Evolutionary conservation across 2,329 filamentous ascomycete species (phyloP).

Genomic region (Nemania sp.): DNA sequence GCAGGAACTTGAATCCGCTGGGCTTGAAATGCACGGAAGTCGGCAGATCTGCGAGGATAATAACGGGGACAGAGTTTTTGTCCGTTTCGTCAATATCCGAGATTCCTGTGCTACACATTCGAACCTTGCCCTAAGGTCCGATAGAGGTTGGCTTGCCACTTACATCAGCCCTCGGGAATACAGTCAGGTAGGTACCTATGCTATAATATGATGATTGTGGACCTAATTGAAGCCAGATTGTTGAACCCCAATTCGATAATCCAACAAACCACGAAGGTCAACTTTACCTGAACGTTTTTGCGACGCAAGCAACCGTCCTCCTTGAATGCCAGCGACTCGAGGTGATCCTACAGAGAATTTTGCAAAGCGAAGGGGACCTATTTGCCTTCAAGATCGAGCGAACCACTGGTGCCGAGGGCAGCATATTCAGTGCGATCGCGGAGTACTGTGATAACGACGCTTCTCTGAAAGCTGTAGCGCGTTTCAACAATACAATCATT

Average conservation of each 20-base stretch:
- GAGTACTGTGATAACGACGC: constrained; percentile 65
- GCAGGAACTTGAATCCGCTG: constrained; percentile 57
- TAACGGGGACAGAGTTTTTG: constrained; percentile 59
- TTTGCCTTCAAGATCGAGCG: constrained; percentile 63
- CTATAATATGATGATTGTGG: background rate
- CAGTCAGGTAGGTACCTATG: constrained; percentile 51
- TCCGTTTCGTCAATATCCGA: constrained; percentile 70
- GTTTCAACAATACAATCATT: constrained; percentile 55
- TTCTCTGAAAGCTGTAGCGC: constrained; percentile 56
- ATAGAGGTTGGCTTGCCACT: constrained; percentile 60
- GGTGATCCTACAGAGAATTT: constrained; percentile 54
- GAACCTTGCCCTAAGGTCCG: constrained; percentile 56
- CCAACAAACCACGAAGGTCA: constrained; percentile 66
- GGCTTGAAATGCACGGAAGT: constrained; percentile 54
- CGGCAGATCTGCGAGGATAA: constrained; percentile 52
- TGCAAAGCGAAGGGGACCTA: constrained; percentile 63
- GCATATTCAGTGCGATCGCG: constrained; percentile 60
- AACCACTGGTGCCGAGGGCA: constrained; percentile 54
- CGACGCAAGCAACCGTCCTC: constrained; percentile 37
- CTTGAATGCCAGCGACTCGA: constrained; percentile 51
- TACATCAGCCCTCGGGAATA: constrained; percentile 61
- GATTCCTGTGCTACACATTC: constrained; percentile 66
- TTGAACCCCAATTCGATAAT: constrained; percentile 47
- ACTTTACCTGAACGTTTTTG: constrained; percentile 62
- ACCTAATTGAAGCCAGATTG: constrained; percentile 43